phyloP scores from a whole-genome alignment of 2,329 filamentous ascomycete genomes.

The Coniochaeta sp. region DNA sequence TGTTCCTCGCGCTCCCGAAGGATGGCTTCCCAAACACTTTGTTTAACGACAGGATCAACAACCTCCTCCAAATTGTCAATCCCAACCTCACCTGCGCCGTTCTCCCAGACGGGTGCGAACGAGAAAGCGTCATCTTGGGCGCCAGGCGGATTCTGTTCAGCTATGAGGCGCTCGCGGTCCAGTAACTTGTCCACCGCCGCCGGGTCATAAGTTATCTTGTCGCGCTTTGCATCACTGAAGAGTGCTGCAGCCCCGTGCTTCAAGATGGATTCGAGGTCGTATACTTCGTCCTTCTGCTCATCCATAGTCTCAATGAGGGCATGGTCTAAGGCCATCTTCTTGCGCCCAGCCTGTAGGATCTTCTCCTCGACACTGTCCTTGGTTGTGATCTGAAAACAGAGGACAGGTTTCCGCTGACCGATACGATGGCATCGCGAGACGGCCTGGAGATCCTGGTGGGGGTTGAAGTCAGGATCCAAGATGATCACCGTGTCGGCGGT shows the following conservation, averaged over 20 bases:
- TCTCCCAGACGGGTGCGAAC: slow-evolving; percentile 87
- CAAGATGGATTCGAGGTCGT: slow-evolving; percentile 81
- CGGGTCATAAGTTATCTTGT: slow-evolving; percentile 74
- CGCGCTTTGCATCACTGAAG: slow-evolving; percentile 68
- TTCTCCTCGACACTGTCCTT: slow-evolving; percentile 86
- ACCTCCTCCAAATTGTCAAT: slow-evolving; percentile 53
- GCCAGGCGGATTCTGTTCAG: slow-evolving; percentile 39
- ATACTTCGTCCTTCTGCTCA: slow-evolving; percentile 62
- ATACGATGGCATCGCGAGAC: slow-evolving; percentile 92
- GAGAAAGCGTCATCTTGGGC: slow-evolving; percentile 61
- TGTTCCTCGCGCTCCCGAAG: slow-evolving; percentile 73
- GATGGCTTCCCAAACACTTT: slow-evolving; percentile 84
- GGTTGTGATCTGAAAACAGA: slow-evolving; percentile 93
- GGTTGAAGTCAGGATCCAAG: slow-evolving; percentile 94
- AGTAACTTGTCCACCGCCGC: slow-evolving; percentile 81
- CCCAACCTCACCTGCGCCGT: slow-evolving; percentile 57
- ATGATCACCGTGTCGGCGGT: slow-evolving; percentile 98
- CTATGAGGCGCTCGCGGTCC: slow-evolving; percentile 47
- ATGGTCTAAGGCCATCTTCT: slow-evolving; percentile 94
- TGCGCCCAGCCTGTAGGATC: slow-evolving; percentile 91
- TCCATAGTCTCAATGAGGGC: slow-evolving; percentile 91
- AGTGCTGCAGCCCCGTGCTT: slow-evolving; percentile 81
- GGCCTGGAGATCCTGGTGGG: slow-evolving; percentile 95
- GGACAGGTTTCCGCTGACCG: slow-evolving; percentile 89
- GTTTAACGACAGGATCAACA: slow-evolving; percentile 50